Evolutionary conservation across 2,329 filamentous ascomycete genomes (phyloP), one percentile per base, ranked within the genome.

Genomic region (Blumeriella jaapii): DNA sequence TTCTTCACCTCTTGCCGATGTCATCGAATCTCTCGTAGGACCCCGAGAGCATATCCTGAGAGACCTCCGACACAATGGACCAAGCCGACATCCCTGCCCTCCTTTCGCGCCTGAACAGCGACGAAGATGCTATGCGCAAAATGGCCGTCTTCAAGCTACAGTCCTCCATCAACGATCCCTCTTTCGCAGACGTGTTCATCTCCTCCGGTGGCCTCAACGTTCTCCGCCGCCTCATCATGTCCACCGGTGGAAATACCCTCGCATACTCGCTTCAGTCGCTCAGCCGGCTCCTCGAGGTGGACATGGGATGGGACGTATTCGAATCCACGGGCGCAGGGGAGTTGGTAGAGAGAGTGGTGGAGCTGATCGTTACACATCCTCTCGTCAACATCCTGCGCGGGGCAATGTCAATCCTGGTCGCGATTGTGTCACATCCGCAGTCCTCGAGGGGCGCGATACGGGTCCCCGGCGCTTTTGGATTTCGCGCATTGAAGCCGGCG

Each of bases 131-230:
- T 38, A 79, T 84, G 49, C 84, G 87, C 55, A 98, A 98, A 61
- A 95, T 96, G 84, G 91, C 91, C 41, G 91, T 93, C 42, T 98
- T 98, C 72, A 95, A 95, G 64, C 75, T 98, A 47, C 91, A 98
- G 61, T 80, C 74, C 45, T 86, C 84, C 44, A 94, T 98, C 60
- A 89, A 87, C 56, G 91, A 98, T 61, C 89, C 89, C 16, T 82
- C 86, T 32, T 96, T 96, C 59, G 91, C 91, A 53, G 91, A 96
- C 59, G 78, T 93, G 50, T 98, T 98, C 63, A 93, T 96, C 43
- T 77, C 81, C 33, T 82, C 86, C 31, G 86, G 86, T 38, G 91
- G 91, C 3, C 68, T 96, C 46, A 69, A 77, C 47, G 77, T 89
- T 48, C 64, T 98, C 51, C 76, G 85, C 34, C 77, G 82, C 38